Evolutionary conservation across 2,329 filamentous ascomycete species (phyloP).

Genomic region (Trichoderma citrinoviride): DNA sequence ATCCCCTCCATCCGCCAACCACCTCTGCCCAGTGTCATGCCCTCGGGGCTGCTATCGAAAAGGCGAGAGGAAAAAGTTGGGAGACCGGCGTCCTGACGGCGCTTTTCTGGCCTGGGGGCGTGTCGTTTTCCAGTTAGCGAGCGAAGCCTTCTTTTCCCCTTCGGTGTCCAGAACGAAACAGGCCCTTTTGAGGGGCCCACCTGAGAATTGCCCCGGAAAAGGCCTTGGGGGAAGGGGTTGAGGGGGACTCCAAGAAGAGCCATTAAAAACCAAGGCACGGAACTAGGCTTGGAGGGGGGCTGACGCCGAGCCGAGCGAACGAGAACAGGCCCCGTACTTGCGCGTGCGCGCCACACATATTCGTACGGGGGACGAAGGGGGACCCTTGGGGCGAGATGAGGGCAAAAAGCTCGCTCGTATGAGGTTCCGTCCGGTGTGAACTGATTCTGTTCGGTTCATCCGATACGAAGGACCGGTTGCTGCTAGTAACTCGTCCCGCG

Average conservation of each 20-base stretch:
- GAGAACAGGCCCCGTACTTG: no score
- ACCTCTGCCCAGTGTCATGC: slow-evolving; percentile 17
- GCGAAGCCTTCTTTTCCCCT: slow-evolving; percentile 6
- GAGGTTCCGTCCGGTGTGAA: no score
- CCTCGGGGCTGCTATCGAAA: slow-evolving; percentile 18
- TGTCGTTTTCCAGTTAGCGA: slow-evolving; percentile 11
- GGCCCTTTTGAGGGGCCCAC: slow-evolving; percentile 12
- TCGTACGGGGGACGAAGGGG: neutral
- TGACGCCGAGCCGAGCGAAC: slow-evolving; percentile 11
- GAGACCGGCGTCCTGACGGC: slow-evolving; percentile 12
- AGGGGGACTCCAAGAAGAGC: neutral
- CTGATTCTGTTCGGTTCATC: no score
- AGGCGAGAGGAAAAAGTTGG: neutral
- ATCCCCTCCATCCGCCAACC: slow-evolving; percentile 15
- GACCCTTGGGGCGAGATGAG: slow-evolving; percentile 5
- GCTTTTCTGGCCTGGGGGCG: slow-evolving; percentile 2
- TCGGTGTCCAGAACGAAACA: slow-evolving; percentile 20
- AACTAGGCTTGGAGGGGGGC: slow-evolving; percentile 12
- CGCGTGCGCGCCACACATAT: neutral
- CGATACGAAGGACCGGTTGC: no score
- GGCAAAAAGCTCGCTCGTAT: neutral
- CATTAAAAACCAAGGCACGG: neutral
- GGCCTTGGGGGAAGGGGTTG: neutral
- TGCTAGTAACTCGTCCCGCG: no score
- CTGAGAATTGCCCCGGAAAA: slow-evolving; percentile 17